Percentiles rank a stretch among this genome's conserved stretches.
These are phyloP conservation scores for Neofusicoccum kwambonambiense DNA, from an alignment of 2,329 filamentous ascomycete species.

Conservation along the genomic window DNA sequence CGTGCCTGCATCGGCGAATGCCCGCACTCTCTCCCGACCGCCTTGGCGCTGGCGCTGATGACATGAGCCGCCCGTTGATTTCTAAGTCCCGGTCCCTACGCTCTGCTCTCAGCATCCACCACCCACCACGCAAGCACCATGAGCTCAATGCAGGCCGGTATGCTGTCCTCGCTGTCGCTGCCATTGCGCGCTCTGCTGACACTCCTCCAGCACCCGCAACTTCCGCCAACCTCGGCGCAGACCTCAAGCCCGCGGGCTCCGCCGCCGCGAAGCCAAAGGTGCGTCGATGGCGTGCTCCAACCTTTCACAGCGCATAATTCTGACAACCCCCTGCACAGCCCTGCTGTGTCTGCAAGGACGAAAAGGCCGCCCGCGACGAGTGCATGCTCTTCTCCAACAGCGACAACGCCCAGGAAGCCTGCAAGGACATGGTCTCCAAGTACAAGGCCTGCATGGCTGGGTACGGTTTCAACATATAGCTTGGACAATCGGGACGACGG, in stretches of 20 bases:
- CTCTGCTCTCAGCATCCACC: neutral
- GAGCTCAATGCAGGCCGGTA: slow-evolving; percentile 33
- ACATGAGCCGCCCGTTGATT: slow-evolving; percentile 16
- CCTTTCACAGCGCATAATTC: slow-evolving; percentile 4
- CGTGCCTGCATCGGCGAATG: slow-evolving; percentile 7
- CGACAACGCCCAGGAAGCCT: slow-evolving; percentile 79
- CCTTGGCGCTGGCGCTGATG: slow-evolving; percentile 6
- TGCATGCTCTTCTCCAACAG: slow-evolving; percentile 97
- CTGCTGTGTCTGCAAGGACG: slow-evolving; percentile 95
- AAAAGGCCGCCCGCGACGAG: slow-evolving; percentile 90
- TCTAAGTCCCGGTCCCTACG: neutral
- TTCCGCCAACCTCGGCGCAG: slow-evolving; percentile 45
- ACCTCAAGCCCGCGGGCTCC: slow-evolving; percentile 43
- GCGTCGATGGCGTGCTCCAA: slow-evolving; percentile 18
- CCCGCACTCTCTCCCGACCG: neutral
- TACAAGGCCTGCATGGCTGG: slow-evolving; percentile 92
- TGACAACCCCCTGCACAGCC: slow-evolving; percentile 58
- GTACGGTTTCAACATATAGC: slow-evolving; percentile 73
- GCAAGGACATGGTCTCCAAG: slow-evolving; percentile 75
- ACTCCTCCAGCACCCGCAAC: slow-evolving; percentile 16
- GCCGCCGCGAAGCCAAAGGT: slow-evolving; percentile 47
- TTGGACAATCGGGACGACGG: neutral
- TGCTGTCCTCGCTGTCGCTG: neutral
- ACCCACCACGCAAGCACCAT: slow-evolving; percentile 23
- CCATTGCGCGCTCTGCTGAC: neutral